Evolutionary conservation across 495 filamentous ascomycete species (phyloP).

Genomic region (Cercophora newfieldiana): DNA sequence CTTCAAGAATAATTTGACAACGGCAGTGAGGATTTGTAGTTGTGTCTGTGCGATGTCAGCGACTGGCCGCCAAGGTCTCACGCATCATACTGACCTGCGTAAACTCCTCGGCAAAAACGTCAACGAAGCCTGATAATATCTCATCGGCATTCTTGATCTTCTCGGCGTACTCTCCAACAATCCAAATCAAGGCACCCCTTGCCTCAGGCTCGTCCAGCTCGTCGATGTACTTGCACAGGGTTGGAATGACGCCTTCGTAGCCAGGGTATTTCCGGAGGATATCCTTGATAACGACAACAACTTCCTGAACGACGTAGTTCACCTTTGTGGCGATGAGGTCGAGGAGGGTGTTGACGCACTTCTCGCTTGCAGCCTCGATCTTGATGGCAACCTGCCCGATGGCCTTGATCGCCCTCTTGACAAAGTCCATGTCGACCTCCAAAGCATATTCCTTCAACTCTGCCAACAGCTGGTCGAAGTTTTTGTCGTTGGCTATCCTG

Average conservation of each 20-base stretch:
- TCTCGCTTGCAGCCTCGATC: constrained; percentile 89
- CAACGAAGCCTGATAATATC: constrained; percentile 90
- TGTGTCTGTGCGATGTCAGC: constrained; percentile 62
- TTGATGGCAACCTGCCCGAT: constrained; percentile 99
- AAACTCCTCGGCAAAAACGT: constrained; percentile 88
- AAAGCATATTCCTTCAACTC: constrained; percentile 97
- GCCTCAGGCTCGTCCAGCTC: constrained; percentile 95
- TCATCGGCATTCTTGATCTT: constrained; percentile 97
- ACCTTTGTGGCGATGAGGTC: constrained; percentile 96
- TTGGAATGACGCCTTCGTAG: constrained; percentile 97
- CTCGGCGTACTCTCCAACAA: constrained; percentile 97
- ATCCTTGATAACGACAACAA: constrained; percentile 96
- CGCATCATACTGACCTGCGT: constrained; percentile 55
- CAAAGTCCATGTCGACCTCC: constrained; percentile 99
- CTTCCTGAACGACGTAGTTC: constrained; percentile 98
- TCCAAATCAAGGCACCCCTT: constrained; percentile 92
- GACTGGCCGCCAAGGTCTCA: neutral
- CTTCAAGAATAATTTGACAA: constrained; percentile 96
- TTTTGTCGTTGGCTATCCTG: constrained; percentile 95
- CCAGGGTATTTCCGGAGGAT: constrained; percentile 97
- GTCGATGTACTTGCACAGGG: constrained; percentile 93
- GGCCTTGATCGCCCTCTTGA: constrained; percentile 86
- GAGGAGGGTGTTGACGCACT: constrained; percentile 89
- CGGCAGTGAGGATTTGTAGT: constrained; percentile 91
- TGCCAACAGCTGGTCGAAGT: constrained; percentile 89